A percentile compares a stretch with the other conserved stretches of the same genome.
Evolutionary conservation across 2,329 filamentous ascomycete species (phyloP).

Genomic region (Fusarium goolgardi): DNA sequence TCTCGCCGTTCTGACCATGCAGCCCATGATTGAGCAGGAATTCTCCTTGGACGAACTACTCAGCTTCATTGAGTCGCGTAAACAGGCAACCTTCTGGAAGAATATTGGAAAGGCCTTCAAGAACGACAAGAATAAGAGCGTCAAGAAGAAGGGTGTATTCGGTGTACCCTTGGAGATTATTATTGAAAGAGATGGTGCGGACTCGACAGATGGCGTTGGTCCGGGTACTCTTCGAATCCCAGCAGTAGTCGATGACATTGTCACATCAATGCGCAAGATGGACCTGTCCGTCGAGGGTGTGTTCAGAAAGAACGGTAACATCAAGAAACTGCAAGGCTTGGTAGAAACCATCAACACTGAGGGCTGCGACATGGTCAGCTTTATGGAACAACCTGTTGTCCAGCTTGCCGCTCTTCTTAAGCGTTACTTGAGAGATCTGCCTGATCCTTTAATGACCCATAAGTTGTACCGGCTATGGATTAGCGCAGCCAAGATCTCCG

Average conservation of each 20-base stretch:
- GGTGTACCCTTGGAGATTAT: constrained; percentile 89
- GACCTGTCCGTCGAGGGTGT: constrained; percentile 98
- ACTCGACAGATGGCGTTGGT: constrained; percentile 97
- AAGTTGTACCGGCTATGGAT: constrained; percentile 95
- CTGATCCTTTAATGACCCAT: constrained; percentile 93
- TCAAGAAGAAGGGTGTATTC: constrained; percentile 95
- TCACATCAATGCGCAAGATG: constrained; percentile 97
- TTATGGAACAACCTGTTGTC: constrained; percentile 89
- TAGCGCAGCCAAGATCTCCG: constrained; percentile 85
- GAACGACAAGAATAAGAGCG: constrained; percentile 79
- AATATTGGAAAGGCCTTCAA: constrained; percentile 98
- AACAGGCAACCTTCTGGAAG: constrained; percentile 93
- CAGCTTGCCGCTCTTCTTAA: constrained; percentile 94
- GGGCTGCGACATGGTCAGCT: constrained; percentile 85
- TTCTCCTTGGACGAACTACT: constrained; percentile 96
- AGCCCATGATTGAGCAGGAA: constrained; percentile 87
- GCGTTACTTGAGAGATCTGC: constrained; percentile 93
- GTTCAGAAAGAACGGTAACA: constrained; percentile 99
- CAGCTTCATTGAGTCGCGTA: constrained; percentile 90
- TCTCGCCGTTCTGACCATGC: constrained; percentile 93
- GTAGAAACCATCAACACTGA: constrained; percentile 87
- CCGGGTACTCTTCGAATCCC: constrained; percentile 91
- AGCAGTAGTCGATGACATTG: constrained; percentile 92
- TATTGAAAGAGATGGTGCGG: constrained; percentile 91
- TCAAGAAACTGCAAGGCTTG: constrained; percentile 89